Evolutionary conservation across 140 eudicot species (phyloP), one percentile per base, ranked within the genome.

Genomic region (Flaveria floridana): DNA sequence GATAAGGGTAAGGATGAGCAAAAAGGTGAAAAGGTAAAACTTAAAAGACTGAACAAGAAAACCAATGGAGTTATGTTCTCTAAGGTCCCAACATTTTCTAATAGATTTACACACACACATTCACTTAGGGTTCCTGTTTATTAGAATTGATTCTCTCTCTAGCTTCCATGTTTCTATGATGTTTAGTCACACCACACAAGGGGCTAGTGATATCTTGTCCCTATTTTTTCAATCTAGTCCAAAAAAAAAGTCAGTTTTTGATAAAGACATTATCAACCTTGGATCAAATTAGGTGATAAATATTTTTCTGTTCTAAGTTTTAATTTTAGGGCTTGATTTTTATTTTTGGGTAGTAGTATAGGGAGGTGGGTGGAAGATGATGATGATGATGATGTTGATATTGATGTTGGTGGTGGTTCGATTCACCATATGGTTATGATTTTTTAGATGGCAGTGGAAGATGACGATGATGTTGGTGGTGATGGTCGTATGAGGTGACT

Each of bases 21-120:
- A 82, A 82, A 79, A 70, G 84, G 77, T 82, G 75, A 63, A 76
- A 76, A 76, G 74, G 82, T 55, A 23, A 76, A 67, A 76, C 75
- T 76, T 75, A 72, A 82, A 34, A 9, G 50, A 44, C 50, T 44
- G 50, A 44, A 44, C 12, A 44, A 44, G 12, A 82, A 7, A 44
- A 2, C 50, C 50, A 44, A 44, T 44, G 50, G 14, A 44, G 41
- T 34, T 34, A 34, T 34, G 41, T 34, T 34, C 41, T 34, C 50
- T 7, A 44, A 7, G 50, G 50, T 44, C 50, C 13, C 50, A 44
- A 44, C 50, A 44, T 44, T 44, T 44, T 10, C 13, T 44, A 9
- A 44, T 11, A 44, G 13, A 10, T 44, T 7, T 44, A 44, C 14
- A 44, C 14, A 44, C 14, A 44, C 14, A 44, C 50, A 34, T 44